phyloP scores from a whole-genome alignment of 768 basidiomycete species.

The Glaciozyma antarctica region DNA sequence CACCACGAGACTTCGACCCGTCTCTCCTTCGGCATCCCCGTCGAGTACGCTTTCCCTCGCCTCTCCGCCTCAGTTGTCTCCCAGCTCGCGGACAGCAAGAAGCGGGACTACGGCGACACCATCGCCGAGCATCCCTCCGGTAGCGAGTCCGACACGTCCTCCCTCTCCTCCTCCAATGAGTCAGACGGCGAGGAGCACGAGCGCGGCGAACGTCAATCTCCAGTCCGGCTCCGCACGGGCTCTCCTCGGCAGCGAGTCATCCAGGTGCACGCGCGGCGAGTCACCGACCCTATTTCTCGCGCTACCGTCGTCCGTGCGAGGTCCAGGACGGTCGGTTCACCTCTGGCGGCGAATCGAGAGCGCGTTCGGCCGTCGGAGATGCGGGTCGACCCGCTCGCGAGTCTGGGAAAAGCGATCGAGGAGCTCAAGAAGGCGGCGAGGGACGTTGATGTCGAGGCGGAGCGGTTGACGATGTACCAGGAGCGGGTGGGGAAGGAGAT shows the following conservation, averaged over 20 bases:
- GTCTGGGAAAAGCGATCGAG: not conserved
- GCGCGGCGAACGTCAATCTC: not conserved
- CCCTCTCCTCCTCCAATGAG: not conserved
- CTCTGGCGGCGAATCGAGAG: not conserved
- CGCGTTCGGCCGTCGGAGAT: not conserved
- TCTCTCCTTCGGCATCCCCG: not conserved
- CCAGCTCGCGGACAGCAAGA: not conserved
- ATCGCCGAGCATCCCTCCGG: not conserved
- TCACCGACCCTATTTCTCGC: not conserved
- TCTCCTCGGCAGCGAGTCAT: not conserved
- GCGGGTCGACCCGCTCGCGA: not conserved
- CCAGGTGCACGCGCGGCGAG: not conserved
- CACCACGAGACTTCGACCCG: not conserved
- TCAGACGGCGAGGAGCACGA: not conserved
- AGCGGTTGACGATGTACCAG: not conserved
- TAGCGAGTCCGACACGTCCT: not conserved
- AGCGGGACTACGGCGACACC: not conserved
- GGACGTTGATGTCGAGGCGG: not conserved
- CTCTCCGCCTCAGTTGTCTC: slow-evolving; percentile 3
- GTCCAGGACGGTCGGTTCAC: not conserved
- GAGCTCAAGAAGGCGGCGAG: not conserved
- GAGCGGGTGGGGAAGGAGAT: slow-evolving; percentile 6
- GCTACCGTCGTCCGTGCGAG: not conserved
- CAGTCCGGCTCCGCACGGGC: not conserved
- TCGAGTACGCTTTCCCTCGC: not conserved